These are phyloP conservation scores for Cladosporium sp. DNA, from an alignment of 2,329 filamentous ascomycete species.

Conservation along the genomic window DNA sequence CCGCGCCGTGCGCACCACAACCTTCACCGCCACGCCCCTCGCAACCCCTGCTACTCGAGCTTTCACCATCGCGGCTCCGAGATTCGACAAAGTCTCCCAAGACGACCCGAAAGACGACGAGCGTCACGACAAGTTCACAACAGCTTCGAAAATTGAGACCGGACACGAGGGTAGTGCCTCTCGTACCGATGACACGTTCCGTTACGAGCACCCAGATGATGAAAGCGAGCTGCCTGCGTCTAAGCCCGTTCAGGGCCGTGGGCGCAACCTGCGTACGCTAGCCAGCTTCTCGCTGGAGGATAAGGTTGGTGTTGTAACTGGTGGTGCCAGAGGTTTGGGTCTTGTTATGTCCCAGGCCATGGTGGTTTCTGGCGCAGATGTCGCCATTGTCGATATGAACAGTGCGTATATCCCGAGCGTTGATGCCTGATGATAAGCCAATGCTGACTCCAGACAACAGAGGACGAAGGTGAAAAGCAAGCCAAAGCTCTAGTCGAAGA, in stretches of 20 bases:
- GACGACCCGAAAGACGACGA: constrained; percentile 26
- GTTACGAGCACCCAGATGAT: constrained; percentile 74
- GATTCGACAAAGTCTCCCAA: constrained; percentile 20
- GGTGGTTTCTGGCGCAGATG: constrained; percentile 79
- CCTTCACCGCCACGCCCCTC: constrained; percentile 18
- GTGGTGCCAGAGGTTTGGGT: constrained; percentile 82
- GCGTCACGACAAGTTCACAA: constrained; percentile 29
- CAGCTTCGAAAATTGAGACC: constrained; percentile 32
- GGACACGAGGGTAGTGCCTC: constrained; percentile 65
- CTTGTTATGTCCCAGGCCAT: constrained; percentile 91
- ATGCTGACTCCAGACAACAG: constrained; percentile 40
- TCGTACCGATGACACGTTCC: constrained; percentile 73
- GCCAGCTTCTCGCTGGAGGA: constrained; percentile 82
- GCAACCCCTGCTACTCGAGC: constrained; percentile 19
- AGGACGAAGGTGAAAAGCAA: constrained; percentile 77
- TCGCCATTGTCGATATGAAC: constrained; percentile 92
- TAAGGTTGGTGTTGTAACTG: constrained; percentile 79
- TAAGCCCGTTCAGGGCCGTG: constrained; percentile 67
- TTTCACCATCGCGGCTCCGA: constrained; percentile 20
- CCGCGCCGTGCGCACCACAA: constrained; percentile 18
- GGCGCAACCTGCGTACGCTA: constrained; percentile 80
- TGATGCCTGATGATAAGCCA: background rate
- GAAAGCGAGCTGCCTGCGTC: constrained; percentile 69
- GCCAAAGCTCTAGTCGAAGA: constrained; percentile 68
- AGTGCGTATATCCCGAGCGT: constrained; percentile 51